Percentiles rank a stretch among this genome's conserved stretches.
phyloP scores from a whole-genome alignment of 1,284 basidiomycete genomes.

The Gomphus sp. region DNA sequence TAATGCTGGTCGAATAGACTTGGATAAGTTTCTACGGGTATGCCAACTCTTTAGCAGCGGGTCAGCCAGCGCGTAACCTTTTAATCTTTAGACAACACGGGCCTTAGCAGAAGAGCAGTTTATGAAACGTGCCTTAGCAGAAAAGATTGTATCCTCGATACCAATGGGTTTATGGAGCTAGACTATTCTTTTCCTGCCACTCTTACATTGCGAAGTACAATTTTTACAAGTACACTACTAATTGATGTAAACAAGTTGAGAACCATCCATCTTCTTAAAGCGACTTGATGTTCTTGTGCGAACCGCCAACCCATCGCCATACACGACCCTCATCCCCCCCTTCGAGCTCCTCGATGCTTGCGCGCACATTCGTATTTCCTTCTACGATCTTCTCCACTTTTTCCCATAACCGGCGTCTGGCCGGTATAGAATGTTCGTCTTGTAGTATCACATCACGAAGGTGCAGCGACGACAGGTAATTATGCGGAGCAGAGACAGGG shows the following conservation, averaged over 20 bases:
- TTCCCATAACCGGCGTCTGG: conserved; percentile 73
- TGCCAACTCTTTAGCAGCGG: conserved; percentile 19
- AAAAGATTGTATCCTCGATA: conserved; percentile 72
- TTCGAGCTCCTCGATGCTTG: conserved; percentile 78
- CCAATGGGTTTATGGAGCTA: conserved; percentile 39
- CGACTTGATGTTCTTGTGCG: conserved; percentile 21
- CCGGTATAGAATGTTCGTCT: conserved; percentile 65
- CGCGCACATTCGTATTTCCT: conserved; percentile 89
- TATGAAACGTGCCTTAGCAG: conserved; percentile 83
- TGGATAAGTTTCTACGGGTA: conserved; percentile 87
- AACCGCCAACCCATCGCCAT: conserved; percentile 71
- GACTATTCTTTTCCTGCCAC: conserved; percentile 13
- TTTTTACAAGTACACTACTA: conserved; percentile 2
- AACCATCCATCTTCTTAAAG: conserved; percentile 4
- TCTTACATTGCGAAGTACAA: conserved; percentile 11
- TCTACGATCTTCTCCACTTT: conserved; percentile 85
- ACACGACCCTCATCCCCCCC: conserved; percentile 85
- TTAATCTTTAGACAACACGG: conserved; percentile 58
- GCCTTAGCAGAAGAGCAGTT: conserved; percentile 91
- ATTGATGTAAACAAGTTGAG: neutral
- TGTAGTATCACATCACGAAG: conserved; percentile 86
- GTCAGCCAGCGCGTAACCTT: too few relatives aligned
- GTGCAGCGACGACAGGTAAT: conserved; percentile 83
- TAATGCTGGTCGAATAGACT: conserved; percentile 85
- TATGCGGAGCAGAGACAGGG: conserved; percentile 66